Conservation (phyloP, 129 eudicot genomes). For the Flaveria trinervia region DNA sequence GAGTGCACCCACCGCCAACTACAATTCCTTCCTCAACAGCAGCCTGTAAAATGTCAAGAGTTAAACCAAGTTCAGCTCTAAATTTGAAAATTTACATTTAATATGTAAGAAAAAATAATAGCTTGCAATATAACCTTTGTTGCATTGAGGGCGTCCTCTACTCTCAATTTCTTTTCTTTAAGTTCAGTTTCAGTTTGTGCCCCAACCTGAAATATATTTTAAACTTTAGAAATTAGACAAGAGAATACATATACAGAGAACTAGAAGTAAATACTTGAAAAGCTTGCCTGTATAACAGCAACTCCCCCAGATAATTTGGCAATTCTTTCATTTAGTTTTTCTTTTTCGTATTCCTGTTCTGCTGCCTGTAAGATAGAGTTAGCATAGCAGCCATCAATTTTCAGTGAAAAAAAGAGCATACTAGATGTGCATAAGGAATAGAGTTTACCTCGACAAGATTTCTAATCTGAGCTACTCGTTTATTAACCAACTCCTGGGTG, state of each 20-base stretch:
- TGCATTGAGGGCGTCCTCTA: conserved; percentile 79
- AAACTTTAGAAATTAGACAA: background rate
- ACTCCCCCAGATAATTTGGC: conserved; percentile 85
- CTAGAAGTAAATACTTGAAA: background rate
- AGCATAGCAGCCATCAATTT: background rate
- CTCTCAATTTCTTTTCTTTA: conserved; percentile 71
- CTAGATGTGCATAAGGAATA: background rate
- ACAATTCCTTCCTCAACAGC: conserved; percentile 93
- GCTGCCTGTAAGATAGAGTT: conserved; percentile 47
- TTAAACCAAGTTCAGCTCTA: background rate
- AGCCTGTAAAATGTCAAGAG: conserved; percentile 41
- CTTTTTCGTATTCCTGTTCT: conserved; percentile 67
- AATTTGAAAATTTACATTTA: too few species aligned
- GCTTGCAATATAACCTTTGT: conserved; percentile 55
- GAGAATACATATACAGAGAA: background rate
- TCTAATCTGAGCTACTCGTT: conserved; percentile 59
- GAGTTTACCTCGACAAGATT: conserved; percentile 60
- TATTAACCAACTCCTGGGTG: conserved; percentile 64
- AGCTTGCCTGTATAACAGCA: conserved; percentile 65
- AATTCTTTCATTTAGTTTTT: conserved; percentile 70
- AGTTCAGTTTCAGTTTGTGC: conserved; percentile 86
- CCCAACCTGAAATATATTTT: conserved; percentile 53
- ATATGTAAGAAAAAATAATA: background rate
- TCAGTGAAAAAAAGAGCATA: background rate
- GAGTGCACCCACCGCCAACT: conserved; percentile 80